A percentile compares a stretch with the other conserved stretches of the same genome.
phyloP scores from a whole-genome alignment of 2,329 filamentous ascomycete species.

The Aureobasidium zeae region DNA sequence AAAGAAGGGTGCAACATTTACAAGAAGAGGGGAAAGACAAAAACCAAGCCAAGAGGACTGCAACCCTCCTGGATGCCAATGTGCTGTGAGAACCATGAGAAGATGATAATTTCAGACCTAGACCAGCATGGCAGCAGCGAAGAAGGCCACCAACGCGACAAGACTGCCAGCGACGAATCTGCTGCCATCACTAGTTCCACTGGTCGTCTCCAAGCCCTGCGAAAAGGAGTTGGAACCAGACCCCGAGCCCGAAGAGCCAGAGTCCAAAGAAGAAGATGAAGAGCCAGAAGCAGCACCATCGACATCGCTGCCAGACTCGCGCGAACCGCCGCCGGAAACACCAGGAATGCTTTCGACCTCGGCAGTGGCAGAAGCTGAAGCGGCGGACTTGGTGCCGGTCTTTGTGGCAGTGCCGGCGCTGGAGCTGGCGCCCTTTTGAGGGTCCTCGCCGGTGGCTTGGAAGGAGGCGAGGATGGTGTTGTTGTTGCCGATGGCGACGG shows the following conservation, averaged over 20 bases:
- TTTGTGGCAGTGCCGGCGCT: constrained; percentile 24
- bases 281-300: constrained; percentile 19
- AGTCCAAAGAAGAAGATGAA: constrained; percentile 13
- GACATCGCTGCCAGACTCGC: constrained; percentile 23
- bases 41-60: too few species aligned
- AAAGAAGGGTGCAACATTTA: too few species aligned
- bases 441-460: constrained; percentile 69
- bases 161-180: constrained; percentile 29
- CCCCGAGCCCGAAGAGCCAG: constrained; percentile 20
- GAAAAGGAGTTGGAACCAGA: constrained; percentile 21
- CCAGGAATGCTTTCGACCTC: constrained; percentile 44
- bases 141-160: constrained; percentile 31
- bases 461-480: constrained; percentile 69
- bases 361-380: constrained; percentile 21
- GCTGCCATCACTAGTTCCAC: constrained; percentile 22
- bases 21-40: too few species aligned
- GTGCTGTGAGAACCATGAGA: too few species aligned
- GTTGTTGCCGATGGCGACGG: constrained; percentile 66
- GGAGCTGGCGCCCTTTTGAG: constrained; percentile 35
- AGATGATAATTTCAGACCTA: too few species aligned
- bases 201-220: constrained; percentile 24
- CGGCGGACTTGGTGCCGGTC: constrained; percentile 18
- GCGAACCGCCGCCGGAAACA: constrained; percentile 42
- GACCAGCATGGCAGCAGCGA: constrained; percentile 30
- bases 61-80: too few species aligned